phyloP scores from a whole-genome alignment of 148 eudicot species.

The Arctostaphylos glauca region DNA sequence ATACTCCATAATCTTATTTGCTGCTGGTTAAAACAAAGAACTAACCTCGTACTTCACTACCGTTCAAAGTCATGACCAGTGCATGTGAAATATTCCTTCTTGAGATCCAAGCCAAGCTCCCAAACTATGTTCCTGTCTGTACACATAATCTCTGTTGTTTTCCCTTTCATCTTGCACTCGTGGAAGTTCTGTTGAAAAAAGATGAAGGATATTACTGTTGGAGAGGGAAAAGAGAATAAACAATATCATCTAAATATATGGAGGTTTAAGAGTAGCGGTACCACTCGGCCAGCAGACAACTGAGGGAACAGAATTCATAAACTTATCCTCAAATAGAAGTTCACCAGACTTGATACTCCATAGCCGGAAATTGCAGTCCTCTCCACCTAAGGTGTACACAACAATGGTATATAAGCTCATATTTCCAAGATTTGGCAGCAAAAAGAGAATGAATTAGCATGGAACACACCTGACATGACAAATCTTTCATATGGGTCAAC shows the following conservation, averaged over 20 bases:
- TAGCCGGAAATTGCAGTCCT: slow-evolving; percentile 65
- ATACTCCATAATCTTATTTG: not conserved
- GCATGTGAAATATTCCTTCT: slow-evolving; percentile 63
- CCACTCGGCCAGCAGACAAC: slow-evolving; percentile 68
- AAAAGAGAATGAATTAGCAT: not conserved
- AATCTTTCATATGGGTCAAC: slow-evolving; percentile 66
- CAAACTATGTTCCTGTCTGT: slow-evolving; percentile 23
- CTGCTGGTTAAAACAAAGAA: not conserved
- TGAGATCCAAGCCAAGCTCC: slow-evolving; percentile 79
- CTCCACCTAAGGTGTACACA: slow-evolving; percentile 56
- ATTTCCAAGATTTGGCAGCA: not conserved
- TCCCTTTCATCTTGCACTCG: slow-evolving; percentile 6
- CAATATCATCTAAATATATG: not conserved
- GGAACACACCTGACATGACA: slow-evolving; percentile 59
- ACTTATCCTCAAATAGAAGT: slow-evolving; percentile 62
- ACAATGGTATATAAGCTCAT: not conserved
- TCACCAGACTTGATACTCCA: slow-evolving; percentile 87
- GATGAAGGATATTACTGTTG: not conserved
- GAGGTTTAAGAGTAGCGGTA: slow-evolving; percentile 14
- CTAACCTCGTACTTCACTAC: not conserved
- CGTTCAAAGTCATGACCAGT: slow-evolving; percentile 31
- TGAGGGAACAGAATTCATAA: slow-evolving; percentile 50
- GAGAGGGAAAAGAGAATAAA: slow-evolving; percentile 2
- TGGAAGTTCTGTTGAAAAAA: slow-evolving; percentile 23
- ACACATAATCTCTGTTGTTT: slow-evolving; percentile 6